Evolutionary conservation across 495 filamentous ascomycete species (phyloP), one percentile per base, ranked within the genome.

Genomic region (Penicillium pulvis): DNA sequence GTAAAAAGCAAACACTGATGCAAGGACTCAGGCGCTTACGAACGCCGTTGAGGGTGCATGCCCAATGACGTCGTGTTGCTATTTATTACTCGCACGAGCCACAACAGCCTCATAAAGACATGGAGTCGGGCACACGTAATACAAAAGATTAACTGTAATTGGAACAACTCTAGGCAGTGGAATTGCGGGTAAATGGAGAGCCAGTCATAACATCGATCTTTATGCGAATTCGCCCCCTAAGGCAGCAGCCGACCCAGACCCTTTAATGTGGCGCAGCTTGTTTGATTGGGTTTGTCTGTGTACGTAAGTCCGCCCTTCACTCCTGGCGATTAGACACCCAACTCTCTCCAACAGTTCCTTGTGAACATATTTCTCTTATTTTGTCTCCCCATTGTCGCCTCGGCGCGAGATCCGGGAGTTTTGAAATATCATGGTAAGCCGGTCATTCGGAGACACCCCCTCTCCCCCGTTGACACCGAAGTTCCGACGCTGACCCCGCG

Each of bases 371-470:
- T 31, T 49, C 16, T 6, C 26, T 49, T 31, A 30, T 17, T 30
- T 65, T 71, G 65, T 70, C 69, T 68, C 61, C 56, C 56, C 63
- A 70, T 71, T 71, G 67, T 64, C 64, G 63, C 67, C 65, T 66
- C 61, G 64, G 66, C 72, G 67, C 68, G 58, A 66, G 48, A 62
- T 61, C 31, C 28, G 65, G 67, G 64, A 63, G 57, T 20, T 23
- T 47, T 55, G 53, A 55, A 26, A 49, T 4, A 49, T 30, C 16
- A 49, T 49, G 46, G 46, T 49, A 31, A 30, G 46, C 26, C 16
- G 39, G 14, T n/a, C 39, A 6, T 41, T n/a, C 16, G 14, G 39
- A 17, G 16, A 17, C 31, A 19, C 12, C 49, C 31, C 49, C 48
- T 23, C 48, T 19, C 7, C 19, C 33, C 49, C 10, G 55, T 72